Percentiles rank a stretch among this genome's conserved stretches.
phyloP scores from a whole-genome alignment of 2,329 filamentous ascomycete species.

The Penicillium hordei region DNA sequence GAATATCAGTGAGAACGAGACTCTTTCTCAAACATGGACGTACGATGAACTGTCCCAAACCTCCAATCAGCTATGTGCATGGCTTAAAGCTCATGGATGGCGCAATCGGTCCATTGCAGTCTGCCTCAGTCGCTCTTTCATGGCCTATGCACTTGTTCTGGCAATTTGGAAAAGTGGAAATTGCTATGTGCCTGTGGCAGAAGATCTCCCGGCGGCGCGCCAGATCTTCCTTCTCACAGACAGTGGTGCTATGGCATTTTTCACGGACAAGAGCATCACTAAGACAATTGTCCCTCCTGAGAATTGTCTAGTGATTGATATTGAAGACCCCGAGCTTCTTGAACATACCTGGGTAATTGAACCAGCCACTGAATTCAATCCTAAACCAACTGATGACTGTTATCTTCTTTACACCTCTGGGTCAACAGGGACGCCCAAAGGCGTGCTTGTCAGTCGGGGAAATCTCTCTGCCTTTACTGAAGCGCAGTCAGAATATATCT shows the following conservation, averaged over 20 bases:
- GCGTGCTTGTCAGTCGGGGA: slow-evolving; percentile 13
- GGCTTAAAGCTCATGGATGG: background rate
- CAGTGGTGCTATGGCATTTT: slow-evolving; percentile 3
- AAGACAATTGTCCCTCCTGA: background rate
- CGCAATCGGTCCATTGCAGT: slow-evolving; percentile 1
- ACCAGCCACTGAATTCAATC: background rate
- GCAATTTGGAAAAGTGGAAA: slow-evolving; percentile 16
- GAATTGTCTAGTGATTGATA: slow-evolving; percentile 2
- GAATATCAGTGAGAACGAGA: background rate
- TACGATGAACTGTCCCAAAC: slow-evolving; percentile 1
- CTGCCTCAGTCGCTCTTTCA: slow-evolving; percentile 7
- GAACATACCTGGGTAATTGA: background rate
- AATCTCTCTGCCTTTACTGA: slow-evolving; percentile 14
- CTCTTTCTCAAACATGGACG: background rate
- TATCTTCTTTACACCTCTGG: slow-evolving; percentile 16
- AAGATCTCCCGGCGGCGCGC: slow-evolving; percentile 13
- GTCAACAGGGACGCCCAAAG: slow-evolving; percentile 16
- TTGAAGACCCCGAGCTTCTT: background rate
- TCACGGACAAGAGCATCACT: slow-evolving; percentile 1
- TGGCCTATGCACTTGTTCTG: slow-evolving; percentile 10
- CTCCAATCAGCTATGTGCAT: background rate
- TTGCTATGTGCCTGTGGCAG: slow-evolving; percentile 15
- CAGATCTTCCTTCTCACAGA: slow-evolving; percentile 4
- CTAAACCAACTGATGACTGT: background rate
- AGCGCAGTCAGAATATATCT: slow-evolving; percentile 12